phyloP scores from a whole-genome alignment of 176 grass and related monocot species.

The Elaeis guineensis region DNA sequence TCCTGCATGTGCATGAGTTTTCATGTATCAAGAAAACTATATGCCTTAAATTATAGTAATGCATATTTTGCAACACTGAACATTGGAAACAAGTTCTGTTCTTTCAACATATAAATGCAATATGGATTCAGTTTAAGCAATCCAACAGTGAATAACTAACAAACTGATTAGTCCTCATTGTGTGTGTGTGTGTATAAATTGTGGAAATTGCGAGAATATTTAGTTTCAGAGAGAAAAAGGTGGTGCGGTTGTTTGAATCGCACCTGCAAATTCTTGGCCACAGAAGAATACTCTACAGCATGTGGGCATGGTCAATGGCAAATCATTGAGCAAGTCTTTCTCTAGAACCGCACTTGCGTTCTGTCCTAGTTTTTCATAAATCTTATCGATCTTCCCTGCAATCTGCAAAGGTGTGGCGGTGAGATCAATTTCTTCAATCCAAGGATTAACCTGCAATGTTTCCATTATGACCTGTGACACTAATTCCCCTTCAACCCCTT shows the following conservation, averaged over 20 bases:
- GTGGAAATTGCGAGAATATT: too few relatives aligned
- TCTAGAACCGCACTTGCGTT: constrained; percentile 48
- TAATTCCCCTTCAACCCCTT: constrained; percentile 62
- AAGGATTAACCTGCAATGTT: constrained; percentile 75
- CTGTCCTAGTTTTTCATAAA: constrained; percentile 88
- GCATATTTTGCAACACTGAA: too few relatives aligned
- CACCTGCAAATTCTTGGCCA: constrained; percentile 67
- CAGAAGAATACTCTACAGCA: constrained; percentile 65
- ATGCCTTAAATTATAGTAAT: too few relatives aligned
- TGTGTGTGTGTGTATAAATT: too few relatives aligned
- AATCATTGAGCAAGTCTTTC: constrained; percentile 51
- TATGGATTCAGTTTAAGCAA: too few relatives aligned
- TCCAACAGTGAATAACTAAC: too few relatives aligned
- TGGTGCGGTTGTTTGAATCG: not conserved
- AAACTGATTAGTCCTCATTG: too few relatives aligned
- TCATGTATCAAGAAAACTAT: constrained; percentile 11
- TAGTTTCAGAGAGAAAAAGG: not conserved
- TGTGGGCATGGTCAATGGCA: constrained; percentile 49
- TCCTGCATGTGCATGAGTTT: constrained; percentile 46
- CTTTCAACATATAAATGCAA: too few relatives aligned
- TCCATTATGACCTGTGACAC: constrained; percentile 63
- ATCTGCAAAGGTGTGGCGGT: constrained; percentile 66
- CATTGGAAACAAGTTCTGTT: too few relatives aligned
- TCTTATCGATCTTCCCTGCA: constrained; percentile 41
- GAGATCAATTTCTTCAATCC: constrained; percentile 96